Evolutionary conservation across 495 filamentous ascomycete species (phyloP).

Genomic region (Talaromyces wortmannii): DNA sequence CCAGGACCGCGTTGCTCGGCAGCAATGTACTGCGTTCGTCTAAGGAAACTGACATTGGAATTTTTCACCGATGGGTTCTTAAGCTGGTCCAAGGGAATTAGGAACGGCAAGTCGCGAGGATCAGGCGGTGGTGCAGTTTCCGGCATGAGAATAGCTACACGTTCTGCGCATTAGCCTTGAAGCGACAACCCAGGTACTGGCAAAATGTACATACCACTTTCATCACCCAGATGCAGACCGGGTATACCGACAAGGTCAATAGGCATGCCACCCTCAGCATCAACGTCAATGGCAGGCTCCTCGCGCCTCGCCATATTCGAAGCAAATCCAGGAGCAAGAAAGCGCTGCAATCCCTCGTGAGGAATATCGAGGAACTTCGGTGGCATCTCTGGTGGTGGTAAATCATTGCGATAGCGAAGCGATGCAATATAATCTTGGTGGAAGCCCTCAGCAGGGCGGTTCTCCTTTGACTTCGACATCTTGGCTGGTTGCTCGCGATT

Average conservation of each 20-base stretch:
- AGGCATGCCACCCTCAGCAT: constrained; percentile 96
- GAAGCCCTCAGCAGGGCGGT: constrained; percentile 53
- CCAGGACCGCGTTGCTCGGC: constrained; percentile 46
- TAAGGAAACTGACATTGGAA: constrained; percentile 81
- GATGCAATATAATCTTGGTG: constrained; percentile 96
- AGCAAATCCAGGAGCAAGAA: constrained; percentile 80
- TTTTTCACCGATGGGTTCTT: constrained; percentile 70
- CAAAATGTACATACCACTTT: constrained; percentile 64
- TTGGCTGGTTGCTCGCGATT: neutral
- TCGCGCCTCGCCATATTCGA: constrained; percentile 83
- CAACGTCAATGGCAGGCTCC: constrained; percentile 91
- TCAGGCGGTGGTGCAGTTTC: constrained; percentile 63
- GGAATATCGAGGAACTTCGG: constrained; percentile 96
- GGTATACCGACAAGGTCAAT: constrained; percentile 93
- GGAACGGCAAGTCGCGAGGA: constrained; percentile 71
- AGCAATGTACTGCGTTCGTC: constrained; percentile 93
- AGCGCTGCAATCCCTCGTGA: constrained; percentile 80
- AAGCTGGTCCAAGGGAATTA: constrained; percentile 71
- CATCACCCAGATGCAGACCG: constrained; percentile 89
- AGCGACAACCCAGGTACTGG: neutral
- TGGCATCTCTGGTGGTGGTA: constrained; percentile 86
- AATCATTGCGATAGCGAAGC: constrained; percentile 87
- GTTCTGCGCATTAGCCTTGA: constrained; percentile 3
- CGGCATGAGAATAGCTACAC: constrained; percentile 71
- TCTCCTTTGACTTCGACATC: constrained; percentile 35